phyloP scores from a whole-genome alignment of 306 rosid species.

The Fragaria iinumae region DNA sequence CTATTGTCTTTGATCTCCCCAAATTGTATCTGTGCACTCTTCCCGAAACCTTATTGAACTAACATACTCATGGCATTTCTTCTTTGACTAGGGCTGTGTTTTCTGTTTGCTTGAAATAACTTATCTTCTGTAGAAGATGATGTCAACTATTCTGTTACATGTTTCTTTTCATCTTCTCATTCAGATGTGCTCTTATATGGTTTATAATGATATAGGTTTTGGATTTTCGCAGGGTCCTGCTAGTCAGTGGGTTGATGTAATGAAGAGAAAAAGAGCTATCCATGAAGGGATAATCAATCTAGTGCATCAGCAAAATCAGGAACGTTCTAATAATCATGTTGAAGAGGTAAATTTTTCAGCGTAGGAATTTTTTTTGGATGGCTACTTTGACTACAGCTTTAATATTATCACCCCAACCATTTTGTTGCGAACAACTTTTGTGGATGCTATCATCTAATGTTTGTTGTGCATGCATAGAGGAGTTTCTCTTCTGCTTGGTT shows the following conservation, averaged over 20 bases:
- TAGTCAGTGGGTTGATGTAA: constrained; percentile 81
- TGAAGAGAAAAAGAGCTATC: constrained; percentile 89
- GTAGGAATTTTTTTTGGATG: neutral
- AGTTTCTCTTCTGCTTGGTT: neutral
- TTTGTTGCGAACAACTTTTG: neutral
- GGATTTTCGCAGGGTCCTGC: constrained; percentile 58
- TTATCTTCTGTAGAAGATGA: neutral
- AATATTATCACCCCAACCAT: neutral
- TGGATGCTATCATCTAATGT: neutral
- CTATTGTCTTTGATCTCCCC: neutral
- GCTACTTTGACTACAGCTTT: neutral
- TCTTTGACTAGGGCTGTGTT: neutral
- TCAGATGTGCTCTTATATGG: neutral
- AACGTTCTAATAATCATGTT: constrained; percentile 40
- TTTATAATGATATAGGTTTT: neutral
- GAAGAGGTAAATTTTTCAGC: constrained; percentile 42
- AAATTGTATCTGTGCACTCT: neutral
- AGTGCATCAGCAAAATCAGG: constrained; percentile 65
- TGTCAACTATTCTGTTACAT: neutral
- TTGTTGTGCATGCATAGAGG: neutral
- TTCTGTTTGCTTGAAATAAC: neutral
- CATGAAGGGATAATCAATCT: constrained; percentile 71
- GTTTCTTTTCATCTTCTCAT: neutral
- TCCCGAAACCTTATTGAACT: neutral
- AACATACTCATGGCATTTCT: neutral